Conservation (phyloP, 495 filamentous ascomycete species). For the Monascus purpureus region DNA sequence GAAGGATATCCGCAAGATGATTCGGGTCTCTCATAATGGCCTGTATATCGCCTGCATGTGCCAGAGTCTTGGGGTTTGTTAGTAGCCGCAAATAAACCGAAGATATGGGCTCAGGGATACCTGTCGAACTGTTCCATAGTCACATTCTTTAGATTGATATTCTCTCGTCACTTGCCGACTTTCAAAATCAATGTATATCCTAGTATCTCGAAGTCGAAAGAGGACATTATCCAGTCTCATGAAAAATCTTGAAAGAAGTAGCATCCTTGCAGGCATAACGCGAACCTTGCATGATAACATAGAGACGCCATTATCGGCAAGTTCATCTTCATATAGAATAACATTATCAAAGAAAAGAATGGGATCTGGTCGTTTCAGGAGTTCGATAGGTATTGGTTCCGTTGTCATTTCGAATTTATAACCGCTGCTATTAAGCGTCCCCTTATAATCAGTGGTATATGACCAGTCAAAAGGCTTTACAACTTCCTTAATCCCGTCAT, state of each 20-base stretch:
- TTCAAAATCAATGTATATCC: slow-evolving; percentile 82
- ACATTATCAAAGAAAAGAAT: slow-evolving; percentile 94
- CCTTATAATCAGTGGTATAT: slow-evolving; percentile 76
- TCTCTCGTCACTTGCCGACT: slow-evolving; percentile 74
- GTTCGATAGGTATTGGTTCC: slow-evolving; percentile 62
- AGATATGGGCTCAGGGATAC: slow-evolving; percentile 25
- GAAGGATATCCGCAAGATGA: slow-evolving; percentile 55
- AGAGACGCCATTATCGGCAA: slow-evolving; percentile 92
- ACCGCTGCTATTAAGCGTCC: slow-evolving; percentile 34
- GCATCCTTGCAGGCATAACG: slow-evolving; percentile 76
- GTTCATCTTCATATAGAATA: slow-evolving; percentile 89
- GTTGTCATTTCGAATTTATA: slow-evolving; percentile 35
- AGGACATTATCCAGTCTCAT: slow-evolving; percentile 86
- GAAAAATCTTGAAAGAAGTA: slow-evolving; percentile 79
- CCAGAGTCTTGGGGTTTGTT: slow-evolving; percentile 41
- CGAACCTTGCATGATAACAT: slow-evolving; percentile 77
- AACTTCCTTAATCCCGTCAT: slow-evolving; percentile 82
- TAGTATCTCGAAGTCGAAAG: slow-evolving; percentile 74
- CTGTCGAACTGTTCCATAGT: slow-evolving; percentile 62
- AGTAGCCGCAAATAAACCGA: slow-evolving; percentile 4
- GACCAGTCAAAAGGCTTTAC: slow-evolving; percentile 97
- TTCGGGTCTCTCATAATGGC: slow-evolving; percentile 75
- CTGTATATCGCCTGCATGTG: slow-evolving; percentile 56
- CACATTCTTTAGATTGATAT: slow-evolving; percentile 69
- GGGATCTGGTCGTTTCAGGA: slow-evolving; percentile 74